Percentiles rank a stretch among this genome's conserved stretches.
These are phyloP conservation scores for Chalara sp. DNA, from an alignment of 2,329 filamentous ascomycete species.

Conservation along the genomic window DNA sequence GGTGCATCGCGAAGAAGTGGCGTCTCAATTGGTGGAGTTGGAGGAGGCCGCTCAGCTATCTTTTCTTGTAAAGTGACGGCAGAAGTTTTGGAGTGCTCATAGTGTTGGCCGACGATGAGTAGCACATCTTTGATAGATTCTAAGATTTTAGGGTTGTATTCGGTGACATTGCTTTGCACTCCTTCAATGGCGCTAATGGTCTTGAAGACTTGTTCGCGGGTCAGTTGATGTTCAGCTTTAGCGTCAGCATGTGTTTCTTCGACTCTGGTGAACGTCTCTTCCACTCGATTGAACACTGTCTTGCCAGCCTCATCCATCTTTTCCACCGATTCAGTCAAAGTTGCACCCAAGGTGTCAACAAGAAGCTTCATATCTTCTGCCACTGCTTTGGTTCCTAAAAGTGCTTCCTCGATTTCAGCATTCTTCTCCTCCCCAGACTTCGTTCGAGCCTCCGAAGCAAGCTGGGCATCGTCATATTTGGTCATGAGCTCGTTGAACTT, in stretches of 20 bases:
- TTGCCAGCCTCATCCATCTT: constrained; percentile 84
- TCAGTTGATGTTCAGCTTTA: constrained; percentile 75
- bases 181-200: constrained; percentile 66
- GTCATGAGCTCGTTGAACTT: constrained; percentile 69
- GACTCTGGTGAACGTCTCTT: constrained; percentile 68
- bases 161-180: constrained; percentile 70
- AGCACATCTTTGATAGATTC: constrained; percentile 83
- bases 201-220: constrained; percentile 73
- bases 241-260: constrained; percentile 69
- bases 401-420: constrained; percentile 63
- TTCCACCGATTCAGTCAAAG: constrained; percentile 75
- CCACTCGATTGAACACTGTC: constrained; percentile 76
- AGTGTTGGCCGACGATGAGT: constrained; percentile 75
- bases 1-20: constrained; percentile 48
- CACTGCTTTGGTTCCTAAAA: constrained; percentile 69
- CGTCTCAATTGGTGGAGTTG: constrained; percentile 42
- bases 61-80: constrained; percentile 48
- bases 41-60: constrained; percentile 45
- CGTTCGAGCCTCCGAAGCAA: constrained; percentile 65
- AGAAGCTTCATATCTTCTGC: constrained; percentile 83
- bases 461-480: constrained; percentile 84
- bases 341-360: constrained; percentile 76
- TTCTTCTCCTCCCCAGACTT: constrained; percentile 69
- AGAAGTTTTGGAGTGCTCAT: constrained; percentile 73
- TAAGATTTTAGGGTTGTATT: constrained; percentile 84